Conservation (phyloP, 2,329 filamentous ascomycete species). For the Beauveria medogensis region DNA sequence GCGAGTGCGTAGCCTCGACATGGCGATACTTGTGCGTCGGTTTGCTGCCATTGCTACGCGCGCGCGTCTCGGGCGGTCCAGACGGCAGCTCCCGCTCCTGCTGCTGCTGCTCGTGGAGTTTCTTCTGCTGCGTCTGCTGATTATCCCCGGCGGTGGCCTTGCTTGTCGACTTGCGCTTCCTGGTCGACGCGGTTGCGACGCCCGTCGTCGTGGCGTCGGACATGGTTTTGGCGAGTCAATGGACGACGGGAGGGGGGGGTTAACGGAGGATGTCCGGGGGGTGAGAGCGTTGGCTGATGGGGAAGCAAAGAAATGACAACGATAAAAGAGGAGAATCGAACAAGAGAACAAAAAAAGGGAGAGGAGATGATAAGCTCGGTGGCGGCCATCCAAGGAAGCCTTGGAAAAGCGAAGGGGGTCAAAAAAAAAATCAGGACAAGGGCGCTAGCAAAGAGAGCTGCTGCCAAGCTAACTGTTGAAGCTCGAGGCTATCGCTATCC, state of each 20-base stretch:
- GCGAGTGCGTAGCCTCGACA: conserved; percentile 76
- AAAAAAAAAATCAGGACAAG: not conserved
- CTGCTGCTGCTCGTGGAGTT: conserved; percentile 19
- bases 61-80: conserved; percentile 13
- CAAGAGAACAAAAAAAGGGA: not conserved
- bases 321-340: not conserved
- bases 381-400: not conserved
- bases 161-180: conserved; percentile 12
- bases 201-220: conserved; percentile 29
- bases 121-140: not conserved
- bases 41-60: conserved; percentile 9
- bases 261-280: too few relatives aligned
- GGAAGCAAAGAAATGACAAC: not conserved
- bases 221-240: conserved; percentile 15
- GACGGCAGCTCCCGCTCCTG: conserved; percentile 17
- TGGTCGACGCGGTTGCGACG: conserved; percentile 19
- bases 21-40: conserved; percentile 70
- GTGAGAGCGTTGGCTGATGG: too few relatives aligned
- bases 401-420: not conserved
- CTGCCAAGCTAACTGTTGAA: not conserved
- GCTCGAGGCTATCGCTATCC: conserved; percentile 8
- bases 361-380: not conserved
- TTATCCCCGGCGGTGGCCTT: not conserved
- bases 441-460: not conserved
- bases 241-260: not conserved